Base-by-base conservation (phyloP, 2,329 filamentous ascomycete genomes). In the Clarireedia homoeocarpa region DNA sequence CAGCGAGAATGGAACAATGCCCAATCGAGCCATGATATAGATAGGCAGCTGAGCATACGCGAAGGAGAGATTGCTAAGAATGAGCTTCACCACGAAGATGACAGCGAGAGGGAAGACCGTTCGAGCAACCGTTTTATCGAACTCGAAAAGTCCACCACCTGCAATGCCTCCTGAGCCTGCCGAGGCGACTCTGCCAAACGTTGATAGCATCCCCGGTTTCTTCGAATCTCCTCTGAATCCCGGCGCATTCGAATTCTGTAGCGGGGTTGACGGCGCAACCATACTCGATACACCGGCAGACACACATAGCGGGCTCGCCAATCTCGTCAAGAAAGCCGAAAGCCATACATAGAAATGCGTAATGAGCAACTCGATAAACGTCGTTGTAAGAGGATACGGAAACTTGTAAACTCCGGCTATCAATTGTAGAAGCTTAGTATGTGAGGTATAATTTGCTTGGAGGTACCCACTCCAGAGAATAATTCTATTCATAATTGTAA, bases 11-110 rank as follows among this genome's bases (percentile, higher is more conserved):
- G 78, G 77, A 2, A 78, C 72, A 36, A 77, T 74, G 42, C 72
- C 74, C 42, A 80, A 77, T 38, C 77, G 75, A 15, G 77, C 74
- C 40, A 79, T 69, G 50, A 76, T 72, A 65, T 80, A 81, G 52
- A 78, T 75, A 23, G 75, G 73, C 12, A 79, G 71, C 51, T 75
- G 73, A 14, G 76, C 73, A 59, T 79, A 80, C 53, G 77, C 76
- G 59, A 78, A 80, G 3, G 77, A 78, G 54, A 79, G 71, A 65
- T 80, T 81, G 61, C 75, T 79, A 17, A 80, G 70, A 15, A 77
- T 68, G 30, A 79, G 71, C 61, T 77, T 79, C 27, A 72, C 71
- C 26, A 78, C 69, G 58, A 76, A 80, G 49, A 79, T 71, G 12
- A 77, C 65, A 1, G 77, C 75, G 7, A 78, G 65, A 12, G 76